phyloP scores from a whole-genome alignment of 2,329 filamentous ascomycete genomes.

The Lachnellula occidentalis region DNA sequence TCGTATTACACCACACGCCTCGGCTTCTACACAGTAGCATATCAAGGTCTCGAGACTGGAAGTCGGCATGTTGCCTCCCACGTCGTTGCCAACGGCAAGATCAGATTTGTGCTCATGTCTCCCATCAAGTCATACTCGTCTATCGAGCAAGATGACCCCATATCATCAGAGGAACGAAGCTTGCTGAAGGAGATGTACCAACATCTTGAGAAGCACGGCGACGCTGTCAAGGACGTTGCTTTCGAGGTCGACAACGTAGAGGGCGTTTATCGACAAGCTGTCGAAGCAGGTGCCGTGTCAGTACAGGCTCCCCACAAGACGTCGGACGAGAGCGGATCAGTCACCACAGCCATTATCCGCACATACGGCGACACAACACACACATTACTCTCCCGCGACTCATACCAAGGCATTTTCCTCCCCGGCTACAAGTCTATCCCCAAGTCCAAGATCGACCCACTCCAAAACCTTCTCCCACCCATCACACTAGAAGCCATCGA shows the following conservation, averaged over 20 bases:
- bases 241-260: slow-evolving; percentile 90
- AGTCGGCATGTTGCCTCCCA: slow-evolving; percentile 76
- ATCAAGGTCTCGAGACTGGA: slow-evolving; percentile 83
- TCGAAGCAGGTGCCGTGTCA: slow-evolving; percentile 56
- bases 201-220: slow-evolving; percentile 82
- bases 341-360: slow-evolving; percentile 72
- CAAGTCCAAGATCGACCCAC: slow-evolving; percentile 31
- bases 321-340: slow-evolving; percentile 57
- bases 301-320: slow-evolving; percentile 54
- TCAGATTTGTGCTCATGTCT: slow-evolving; percentile 80
- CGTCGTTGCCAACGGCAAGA: slow-evolving; percentile 69
- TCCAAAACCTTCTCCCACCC: slow-evolving; percentile 46
- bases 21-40: slow-evolving; percentile 78
- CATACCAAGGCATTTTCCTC: slow-evolving; percentile 72
- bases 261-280: slow-evolving; percentile 69
- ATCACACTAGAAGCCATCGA: slow-evolving; percentile 74
- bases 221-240: slow-evolving; percentile 91
- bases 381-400: slow-evolving; percentile 70
- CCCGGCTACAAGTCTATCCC: slow-evolving; percentile 66
- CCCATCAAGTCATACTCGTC: slow-evolving; percentile 60
- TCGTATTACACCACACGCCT: slow-evolving; percentile 83
- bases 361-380: slow-evolving; percentile 96
- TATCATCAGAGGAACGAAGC: slow-evolving; percentile 56
- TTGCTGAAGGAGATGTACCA: slow-evolving; percentile 70
- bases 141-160: slow-evolving; percentile 54